phyloP scores from a whole-genome alignment of 1,284 basidiomycete species.

The Heimioporus retisporus region DNA sequence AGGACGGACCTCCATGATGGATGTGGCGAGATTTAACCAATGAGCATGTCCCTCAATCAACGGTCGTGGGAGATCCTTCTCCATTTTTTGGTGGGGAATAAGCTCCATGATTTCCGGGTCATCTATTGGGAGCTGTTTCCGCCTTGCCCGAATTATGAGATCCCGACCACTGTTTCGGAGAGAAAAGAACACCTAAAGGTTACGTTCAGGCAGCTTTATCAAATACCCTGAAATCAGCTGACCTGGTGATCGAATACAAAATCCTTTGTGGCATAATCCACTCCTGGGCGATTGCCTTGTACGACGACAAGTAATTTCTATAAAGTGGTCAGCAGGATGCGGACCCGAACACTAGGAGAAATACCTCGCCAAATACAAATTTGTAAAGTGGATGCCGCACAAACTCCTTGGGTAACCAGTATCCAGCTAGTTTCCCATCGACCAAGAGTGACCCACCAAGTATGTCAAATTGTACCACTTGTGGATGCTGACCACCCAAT shows the following conservation, averaged over 20 bases:
- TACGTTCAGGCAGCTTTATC: constrained; percentile 1
- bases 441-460: no score
- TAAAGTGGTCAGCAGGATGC: neutral
- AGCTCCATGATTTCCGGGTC: constrained; percentile 40
- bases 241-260: constrained; percentile 38
- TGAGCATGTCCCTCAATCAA: constrained; percentile 48
- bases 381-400: constrained; percentile 43
- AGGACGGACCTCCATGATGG: constrained; percentile 44
- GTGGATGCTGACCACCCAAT: constrained; percentile 12
- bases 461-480: constrained; percentile 50
- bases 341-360: no score
- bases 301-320: constrained; percentile 51
- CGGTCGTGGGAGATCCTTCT: constrained; percentile 48
- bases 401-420: constrained; percentile 48
- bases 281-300: constrained; percentile 45
- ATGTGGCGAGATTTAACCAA: constrained; percentile 49
- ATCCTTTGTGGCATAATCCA: constrained; percentile 48
- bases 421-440: constrained; percentile 51
- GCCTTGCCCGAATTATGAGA: constrained; percentile 46
- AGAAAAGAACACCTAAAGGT: constrained; percentile 43
- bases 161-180: constrained; percentile 23
- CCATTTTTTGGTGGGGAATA: constrained; percentile 46
- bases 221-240: no score
- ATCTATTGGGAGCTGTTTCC: neutral
- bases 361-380: constrained; percentile 45